These are phyloP conservation scores for Penicillium dipodomyicola DNA, from an alignment of 495 filamentous ascomycete genomes.

Conservation along the genomic window DNA sequence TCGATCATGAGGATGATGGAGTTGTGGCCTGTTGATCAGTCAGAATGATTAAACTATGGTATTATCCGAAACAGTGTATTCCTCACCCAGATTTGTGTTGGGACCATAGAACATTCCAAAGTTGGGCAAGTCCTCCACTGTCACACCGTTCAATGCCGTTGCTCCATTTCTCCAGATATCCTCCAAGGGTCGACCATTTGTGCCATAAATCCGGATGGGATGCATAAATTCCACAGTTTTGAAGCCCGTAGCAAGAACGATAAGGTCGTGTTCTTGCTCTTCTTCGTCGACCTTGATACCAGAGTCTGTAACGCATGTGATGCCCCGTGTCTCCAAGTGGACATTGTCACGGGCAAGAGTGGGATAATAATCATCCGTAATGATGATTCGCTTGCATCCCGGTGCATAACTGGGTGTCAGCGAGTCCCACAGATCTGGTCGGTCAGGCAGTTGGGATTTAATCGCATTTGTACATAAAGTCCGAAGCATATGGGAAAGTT, in stretches of 20 bases:
- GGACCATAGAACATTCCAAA: conserved; percentile 59
- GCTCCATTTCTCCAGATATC: conserved; percentile 52
- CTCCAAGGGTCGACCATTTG: conserved; percentile 36
- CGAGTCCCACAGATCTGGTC: conserved; percentile 47
- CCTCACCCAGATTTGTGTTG: conserved; percentile 53
- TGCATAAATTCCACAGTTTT: conserved; percentile 54
- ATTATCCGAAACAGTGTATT: background rate
- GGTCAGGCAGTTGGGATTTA: conserved; percentile 36
- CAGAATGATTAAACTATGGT: background rate
- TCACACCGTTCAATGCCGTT: conserved; percentile 46
- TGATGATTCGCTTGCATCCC: conserved; percentile 56
- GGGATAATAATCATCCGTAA: conserved; percentile 56
- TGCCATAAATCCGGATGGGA: conserved; percentile 51
- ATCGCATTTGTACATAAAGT: conserved; percentile 28
- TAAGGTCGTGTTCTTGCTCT: conserved; percentile 48
- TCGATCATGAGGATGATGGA: conserved; percentile 62
- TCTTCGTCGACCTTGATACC: conserved; percentile 45
- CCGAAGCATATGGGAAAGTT: conserved; percentile 33
- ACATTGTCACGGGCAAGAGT: conserved; percentile 45
- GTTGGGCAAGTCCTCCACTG: conserved; percentile 51
- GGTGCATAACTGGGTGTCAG: conserved; percentile 51
- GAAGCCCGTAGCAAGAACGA: conserved; percentile 57
- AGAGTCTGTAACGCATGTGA: conserved; percentile 39
- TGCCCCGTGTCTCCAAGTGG: conserved; percentile 46
- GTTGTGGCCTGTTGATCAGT: conserved; percentile 41